Evolutionary conservation across 2,329 filamentous ascomycete genomes (phyloP).

Genomic region (Ophiostoma quercus): DNA sequence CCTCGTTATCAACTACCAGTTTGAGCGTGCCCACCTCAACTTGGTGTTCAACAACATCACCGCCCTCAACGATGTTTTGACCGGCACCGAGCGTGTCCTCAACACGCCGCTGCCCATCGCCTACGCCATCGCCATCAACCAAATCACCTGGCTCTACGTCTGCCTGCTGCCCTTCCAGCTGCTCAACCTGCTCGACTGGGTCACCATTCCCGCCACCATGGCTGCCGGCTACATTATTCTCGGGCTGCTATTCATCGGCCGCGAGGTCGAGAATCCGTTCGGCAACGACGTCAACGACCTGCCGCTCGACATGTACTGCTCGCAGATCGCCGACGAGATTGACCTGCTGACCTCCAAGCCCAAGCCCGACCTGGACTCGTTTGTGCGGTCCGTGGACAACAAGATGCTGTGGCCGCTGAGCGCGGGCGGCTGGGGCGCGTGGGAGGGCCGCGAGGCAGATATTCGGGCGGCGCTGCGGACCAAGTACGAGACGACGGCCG

Average conservation of each 20-base stretch:
- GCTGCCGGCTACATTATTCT: not conserved
- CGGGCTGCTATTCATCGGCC: conserved; percentile 26
- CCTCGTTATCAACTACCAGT: not conserved
- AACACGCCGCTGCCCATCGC: conserved; percentile 67
- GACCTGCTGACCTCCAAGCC: conserved; percentile 52
- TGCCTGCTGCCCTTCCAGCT: conserved; percentile 68
- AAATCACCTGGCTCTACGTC: conserved; percentile 72
- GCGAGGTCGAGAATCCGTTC: conserved; percentile 65
- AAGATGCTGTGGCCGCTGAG: conserved; percentile 40
- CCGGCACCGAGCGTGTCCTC: conserved; percentile 60
- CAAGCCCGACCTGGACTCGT: conserved; percentile 39
- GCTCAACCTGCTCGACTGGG: conserved; percentile 53
- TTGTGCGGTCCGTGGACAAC: conserved; percentile 38
- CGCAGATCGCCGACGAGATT: conserved; percentile 59
- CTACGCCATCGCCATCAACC: conserved; percentile 68
- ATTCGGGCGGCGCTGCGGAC: not conserved
- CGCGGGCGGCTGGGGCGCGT: conserved; percentile 42
- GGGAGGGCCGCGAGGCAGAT: conserved; percentile 39
- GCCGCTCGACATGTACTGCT: conserved; percentile 59
- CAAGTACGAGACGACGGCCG: not conserved
- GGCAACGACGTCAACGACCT: conserved; percentile 64
- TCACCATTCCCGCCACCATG: conserved; percentile 53
- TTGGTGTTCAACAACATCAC: conserved; percentile 5
- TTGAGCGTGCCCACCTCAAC: not conserved
- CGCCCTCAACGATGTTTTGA: not conserved